phyloP scores from a whole-genome alignment of 495 filamentous ascomycete genomes.

The Hapsidospora chrysogenum region DNA sequence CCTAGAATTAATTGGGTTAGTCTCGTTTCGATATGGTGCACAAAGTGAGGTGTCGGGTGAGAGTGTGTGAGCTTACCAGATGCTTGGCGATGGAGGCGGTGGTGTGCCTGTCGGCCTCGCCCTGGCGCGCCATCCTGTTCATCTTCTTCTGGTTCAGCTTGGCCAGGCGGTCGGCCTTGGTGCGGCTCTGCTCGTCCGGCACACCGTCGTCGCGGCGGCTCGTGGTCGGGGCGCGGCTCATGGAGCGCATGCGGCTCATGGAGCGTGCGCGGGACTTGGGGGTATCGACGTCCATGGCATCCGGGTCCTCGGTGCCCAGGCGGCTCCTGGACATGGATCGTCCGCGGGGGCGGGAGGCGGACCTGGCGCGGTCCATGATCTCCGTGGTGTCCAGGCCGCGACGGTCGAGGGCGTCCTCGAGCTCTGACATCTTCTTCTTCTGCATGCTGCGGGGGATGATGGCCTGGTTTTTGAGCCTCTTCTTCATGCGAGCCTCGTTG shows the following conservation, averaged over 20 bases:
- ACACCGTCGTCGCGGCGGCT: slow-evolving; percentile 80
- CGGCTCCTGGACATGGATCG: slow-evolving; percentile 35
- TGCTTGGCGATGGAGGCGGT: slow-evolving; percentile 73
- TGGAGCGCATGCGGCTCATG: slow-evolving; percentile 44
- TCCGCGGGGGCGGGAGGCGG: slow-evolving; percentile 40
- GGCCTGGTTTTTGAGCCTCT: slow-evolving; percentile 90
- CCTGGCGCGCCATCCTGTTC: slow-evolving; percentile 92
- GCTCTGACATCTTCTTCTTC: slow-evolving; percentile 62
- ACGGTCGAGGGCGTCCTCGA: slow-evolving; percentile 68
- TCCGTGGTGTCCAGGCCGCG: slow-evolving; percentile 69
- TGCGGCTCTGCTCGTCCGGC: slow-evolving; percentile 36
- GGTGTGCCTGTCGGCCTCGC: slow-evolving; percentile 90
- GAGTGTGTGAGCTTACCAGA: slow-evolving; percentile 44
- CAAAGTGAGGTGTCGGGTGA: background rate
- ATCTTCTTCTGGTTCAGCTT: slow-evolving; percentile 95
- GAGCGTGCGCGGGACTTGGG: slow-evolving; percentile 43
- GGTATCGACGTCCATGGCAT: slow-evolving; percentile 68
- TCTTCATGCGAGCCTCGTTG: slow-evolving; percentile 82
- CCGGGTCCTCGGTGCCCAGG: slow-evolving; percentile 35
- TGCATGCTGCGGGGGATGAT: slow-evolving; percentile 65
- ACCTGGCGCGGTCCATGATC: slow-evolving; percentile 54
- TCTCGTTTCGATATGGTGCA: too few relatives aligned
- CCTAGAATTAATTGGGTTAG: slow-evolving; percentile 12
- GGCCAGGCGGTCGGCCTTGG: slow-evolving; percentile 64
- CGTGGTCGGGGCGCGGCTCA: slow-evolving; percentile 54